Conservation (phyloP, 2,329 filamentous ascomycete species). For the Hypoxylon sp. region DNA sequence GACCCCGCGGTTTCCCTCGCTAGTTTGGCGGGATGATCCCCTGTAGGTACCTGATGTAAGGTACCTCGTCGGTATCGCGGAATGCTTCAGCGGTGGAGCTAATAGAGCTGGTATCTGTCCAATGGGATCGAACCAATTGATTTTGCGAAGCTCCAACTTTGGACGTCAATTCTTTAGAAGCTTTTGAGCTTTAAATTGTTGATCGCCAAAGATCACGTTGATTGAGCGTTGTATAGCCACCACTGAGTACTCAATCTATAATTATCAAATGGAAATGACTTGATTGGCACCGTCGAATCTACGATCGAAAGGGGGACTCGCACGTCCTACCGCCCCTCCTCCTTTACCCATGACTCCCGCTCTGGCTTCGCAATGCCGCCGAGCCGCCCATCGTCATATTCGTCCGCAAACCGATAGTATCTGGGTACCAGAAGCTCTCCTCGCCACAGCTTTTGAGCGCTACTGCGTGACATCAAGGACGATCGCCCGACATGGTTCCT, state of each 20-base stretch:
- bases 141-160: slow-evolving; percentile 32
- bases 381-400: slow-evolving; percentile 63
- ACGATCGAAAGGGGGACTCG: slow-evolving; percentile 31
- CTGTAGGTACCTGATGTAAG: slow-evolving; percentile 25
- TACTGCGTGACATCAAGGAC: slow-evolving; percentile 56
- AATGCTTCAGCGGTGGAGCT: neutral
- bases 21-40: slow-evolving; percentile 45
- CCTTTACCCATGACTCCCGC: slow-evolving; percentile 61
- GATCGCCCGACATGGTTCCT: slow-evolving; percentile 53
- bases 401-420: slow-evolving; percentile 60
- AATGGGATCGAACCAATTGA: slow-evolving; percentile 32
- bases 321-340: slow-evolving; percentile 3
- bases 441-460: slow-evolving; percentile 66
- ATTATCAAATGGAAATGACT: slow-evolving; percentile 11
- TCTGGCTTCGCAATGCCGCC: slow-evolving; percentile 64
- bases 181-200: slow-evolving; percentile 1
- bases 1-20: slow-evolving; percentile 36
- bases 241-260: neutral
- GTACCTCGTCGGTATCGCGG: slow-evolving; percentile 12
- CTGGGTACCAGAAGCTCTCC: slow-evolving; percentile 73
- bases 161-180: slow-evolving; percentile 28
- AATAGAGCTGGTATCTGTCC: neutral
- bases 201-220: neutral
- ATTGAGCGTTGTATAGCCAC: neutral
- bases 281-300: slow-evolving; percentile 21